Conservation (phyloP, 2,329 filamentous ascomycete genomes). For the Pseudogymnoascus verrucosus region DNA sequence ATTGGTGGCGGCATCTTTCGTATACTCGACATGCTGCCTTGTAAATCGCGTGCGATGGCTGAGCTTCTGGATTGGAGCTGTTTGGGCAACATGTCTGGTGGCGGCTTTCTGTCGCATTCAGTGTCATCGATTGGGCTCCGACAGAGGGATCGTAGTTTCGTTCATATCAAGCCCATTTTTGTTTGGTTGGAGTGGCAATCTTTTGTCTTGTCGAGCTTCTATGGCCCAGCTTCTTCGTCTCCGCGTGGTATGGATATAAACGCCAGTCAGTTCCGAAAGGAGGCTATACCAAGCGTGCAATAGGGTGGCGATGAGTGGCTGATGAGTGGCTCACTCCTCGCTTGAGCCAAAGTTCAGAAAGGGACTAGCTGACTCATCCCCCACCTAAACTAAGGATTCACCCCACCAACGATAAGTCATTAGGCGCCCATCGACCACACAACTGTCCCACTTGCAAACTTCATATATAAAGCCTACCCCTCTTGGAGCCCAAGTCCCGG, state of each 20-base stretch:
- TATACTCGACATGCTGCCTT: not conserved
- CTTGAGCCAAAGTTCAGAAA: slow-evolving; percentile 4
- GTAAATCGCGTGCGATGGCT: not conserved
- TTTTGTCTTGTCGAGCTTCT: not conserved
- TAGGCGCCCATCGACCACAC: slow-evolving; percentile 11
- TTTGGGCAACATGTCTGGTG: not conserved
- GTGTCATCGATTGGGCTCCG: not conserved
- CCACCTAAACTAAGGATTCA: slow-evolving; percentile 2
- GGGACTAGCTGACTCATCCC: slow-evolving; percentile 8
- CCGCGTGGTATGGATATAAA: not conserved
- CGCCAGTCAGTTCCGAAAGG: not conserved
- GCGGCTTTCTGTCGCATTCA: not conserved
- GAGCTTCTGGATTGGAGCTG: not conserved
- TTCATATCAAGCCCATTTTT: not conserved
- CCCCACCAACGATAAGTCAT: slow-evolving; percentile 10
- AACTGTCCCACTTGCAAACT: slow-evolving; percentile 11
- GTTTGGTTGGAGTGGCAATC: not conserved
- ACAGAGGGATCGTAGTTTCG: not conserved
- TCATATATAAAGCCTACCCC: slow-evolving; percentile 9
- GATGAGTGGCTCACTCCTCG: not conserved
- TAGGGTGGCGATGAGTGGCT: not conserved
- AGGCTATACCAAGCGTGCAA: not conserved
- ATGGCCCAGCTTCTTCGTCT: not conserved
- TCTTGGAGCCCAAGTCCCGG: not conserved
- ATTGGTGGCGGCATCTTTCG: not conserved